Percentiles rank a stretch among this genome's conserved stretches.
Conservation (phyloP, 2,329 filamentous ascomycete genomes). For the Colletotrichum incanum region DNA sequence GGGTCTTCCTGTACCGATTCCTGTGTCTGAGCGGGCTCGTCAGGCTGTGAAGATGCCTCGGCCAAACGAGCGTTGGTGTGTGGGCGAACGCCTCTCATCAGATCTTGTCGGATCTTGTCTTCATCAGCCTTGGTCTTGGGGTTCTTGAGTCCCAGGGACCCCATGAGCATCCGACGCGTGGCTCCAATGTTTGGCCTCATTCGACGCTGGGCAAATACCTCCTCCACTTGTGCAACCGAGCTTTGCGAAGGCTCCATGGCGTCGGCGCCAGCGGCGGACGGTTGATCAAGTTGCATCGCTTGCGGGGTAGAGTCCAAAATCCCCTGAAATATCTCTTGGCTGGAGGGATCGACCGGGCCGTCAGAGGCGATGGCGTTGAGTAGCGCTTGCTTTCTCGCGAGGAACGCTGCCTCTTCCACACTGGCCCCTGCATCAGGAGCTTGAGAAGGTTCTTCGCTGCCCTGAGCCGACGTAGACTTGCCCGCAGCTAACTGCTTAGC, state of each 20-base stretch:
- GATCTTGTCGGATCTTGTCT: constrained; percentile 71
- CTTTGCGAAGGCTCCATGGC: neutral
- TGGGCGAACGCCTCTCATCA: constrained; percentile 70
- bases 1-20: constrained; percentile 59
- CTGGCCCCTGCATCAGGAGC: neutral
- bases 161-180: constrained; percentile 79
- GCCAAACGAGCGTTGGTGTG: constrained; percentile 44
- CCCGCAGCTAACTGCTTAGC: constrained; percentile 49
- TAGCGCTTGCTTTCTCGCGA: constrained; percentile 59
- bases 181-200: constrained; percentile 68
- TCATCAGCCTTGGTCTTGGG: constrained; percentile 80
- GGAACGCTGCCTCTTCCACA: constrained; percentile 49
- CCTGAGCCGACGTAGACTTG: neutral
- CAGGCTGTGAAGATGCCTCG: constrained; percentile 40
- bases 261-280: neutral
- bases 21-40: constrained; percentile 21
- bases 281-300: neutral
- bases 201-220: constrained; percentile 48
- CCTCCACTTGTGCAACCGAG: neutral
- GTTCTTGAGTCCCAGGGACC: constrained; percentile 78
- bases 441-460: neutral
- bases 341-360: neutral
- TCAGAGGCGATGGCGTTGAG: constrained; percentile 50
- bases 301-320: constrained; percentile 3
- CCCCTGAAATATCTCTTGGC: constrained; percentile 16